These are phyloP conservation scores for Fusarium pseudocircinatum DNA, from an alignment of 2,329 filamentous ascomycete genomes.

Conservation along the genomic window DNA sequence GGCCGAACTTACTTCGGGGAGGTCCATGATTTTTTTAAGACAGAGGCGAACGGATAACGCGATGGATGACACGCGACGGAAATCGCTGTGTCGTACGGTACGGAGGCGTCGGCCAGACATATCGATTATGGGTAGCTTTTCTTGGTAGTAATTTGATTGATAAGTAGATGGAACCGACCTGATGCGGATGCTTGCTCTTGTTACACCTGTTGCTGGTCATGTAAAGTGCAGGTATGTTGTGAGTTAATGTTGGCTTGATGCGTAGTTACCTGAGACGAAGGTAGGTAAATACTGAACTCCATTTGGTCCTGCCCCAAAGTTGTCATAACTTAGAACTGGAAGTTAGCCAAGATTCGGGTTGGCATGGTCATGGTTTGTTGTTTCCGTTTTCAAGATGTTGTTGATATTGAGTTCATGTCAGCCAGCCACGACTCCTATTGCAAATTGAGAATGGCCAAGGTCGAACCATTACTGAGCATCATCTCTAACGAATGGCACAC, in stretches of 20 bases:
- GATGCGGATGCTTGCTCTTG: not conserved
- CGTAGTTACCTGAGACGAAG: not conserved
- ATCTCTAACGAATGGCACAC: not conserved
- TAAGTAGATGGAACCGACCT: not conserved
- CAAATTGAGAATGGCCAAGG: not conserved
- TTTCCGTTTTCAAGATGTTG: not conserved
- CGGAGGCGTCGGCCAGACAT: not conserved
- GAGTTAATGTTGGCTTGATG: not conserved
- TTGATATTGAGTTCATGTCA: not conserved
- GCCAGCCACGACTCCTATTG: not conserved
- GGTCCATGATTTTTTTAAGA: not conserved
- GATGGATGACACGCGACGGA: not conserved
- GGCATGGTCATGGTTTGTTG: not conserved
- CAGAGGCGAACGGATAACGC: not conserved
- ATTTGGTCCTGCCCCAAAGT: not conserved
- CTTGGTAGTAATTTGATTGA: not conserved
- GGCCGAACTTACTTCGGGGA: not conserved
- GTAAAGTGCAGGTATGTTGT: not conserved
- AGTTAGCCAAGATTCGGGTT: not conserved
- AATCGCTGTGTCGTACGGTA: not conserved
- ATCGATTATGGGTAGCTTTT: not conserved
- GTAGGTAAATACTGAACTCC: not conserved
- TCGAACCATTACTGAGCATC: not conserved
- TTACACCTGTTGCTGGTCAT: not conserved
- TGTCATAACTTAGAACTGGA: not conserved